Base-by-base conservation (phyloP, 768 basidiomycete species). In the Saitozyma sp. region DNA sequence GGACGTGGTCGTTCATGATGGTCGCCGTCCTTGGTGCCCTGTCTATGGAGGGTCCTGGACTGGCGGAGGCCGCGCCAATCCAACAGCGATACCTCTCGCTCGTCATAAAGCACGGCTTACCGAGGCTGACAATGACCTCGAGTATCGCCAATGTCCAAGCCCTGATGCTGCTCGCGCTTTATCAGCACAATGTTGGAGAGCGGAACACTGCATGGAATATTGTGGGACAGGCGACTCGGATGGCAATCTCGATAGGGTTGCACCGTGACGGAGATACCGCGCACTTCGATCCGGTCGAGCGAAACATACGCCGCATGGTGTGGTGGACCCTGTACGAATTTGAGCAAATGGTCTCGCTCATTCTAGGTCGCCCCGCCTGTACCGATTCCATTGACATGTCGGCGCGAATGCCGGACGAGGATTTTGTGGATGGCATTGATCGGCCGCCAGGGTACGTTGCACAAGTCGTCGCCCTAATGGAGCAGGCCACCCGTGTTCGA, bases 101-200 rank as follows among this genome's bases (percentile, higher is more conserved):
- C 11, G 64, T 65, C 42, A 39, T 65, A 11, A 54, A 59, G 1
- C 59, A 61, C 13, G 64, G 64, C 9, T 40, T 65, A 9, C 48
- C 42, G 4, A 53, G 59, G 20, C 37, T 65, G 11, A 29, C 39
- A 5, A 14, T 65, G n/a, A 65, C 59, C 13, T 62, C 64, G 14
- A 61, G 38, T 20, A 13, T 65, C 9, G 19, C 51, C 40, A 65
- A 65, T 43, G 64, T 65, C 16, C 64, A 65, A 40, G 56, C 64
- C 1, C 40, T 65, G 7, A 41, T 59, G 29, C 50, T 65, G 6
- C 59, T 65, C 9, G 39, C 58, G 4, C 43, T 65, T 10, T 65
- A 65, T 43, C 56, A 65, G 51, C 64, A 65, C 29, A 65, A 65
- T 48, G 54, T 59, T 2, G 64, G 64, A 5, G 64, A 65, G 41